These are phyloP conservation scores for Spathaspora hagerdaliae DNA, from an alignment of 805 yeast genomes.

Conservation along the genomic window DNA sequence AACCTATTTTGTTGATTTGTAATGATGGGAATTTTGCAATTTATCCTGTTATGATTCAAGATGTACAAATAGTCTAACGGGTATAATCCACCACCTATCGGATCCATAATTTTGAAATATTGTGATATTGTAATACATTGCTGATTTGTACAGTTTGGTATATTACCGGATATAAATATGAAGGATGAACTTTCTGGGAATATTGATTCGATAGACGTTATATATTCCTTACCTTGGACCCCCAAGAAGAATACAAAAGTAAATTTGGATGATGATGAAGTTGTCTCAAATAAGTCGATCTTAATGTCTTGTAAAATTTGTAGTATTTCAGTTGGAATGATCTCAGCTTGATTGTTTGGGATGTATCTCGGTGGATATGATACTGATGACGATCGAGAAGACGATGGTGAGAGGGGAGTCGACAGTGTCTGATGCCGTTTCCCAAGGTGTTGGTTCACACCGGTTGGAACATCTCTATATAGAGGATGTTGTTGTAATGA, in stretches of 20 bases:
- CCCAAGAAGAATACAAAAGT: constrained; percentile 24
- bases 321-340: neutral
- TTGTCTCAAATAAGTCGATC: neutral
- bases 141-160: constrained; percentile 4
- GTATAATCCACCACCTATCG: constrained; percentile 34
- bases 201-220: constrained; percentile 5
- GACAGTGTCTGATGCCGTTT: neutral
- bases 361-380: constrained; percentile 2
- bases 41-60: constrained; percentile 5
- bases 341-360: neutral
- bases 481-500: neutral
- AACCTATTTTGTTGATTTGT: constrained; percentile 1
- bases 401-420: neutral
- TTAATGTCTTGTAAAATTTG: neutral
- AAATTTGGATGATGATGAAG: neutral
- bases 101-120: constrained; percentile 25
- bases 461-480: neutral
- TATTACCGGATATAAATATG: constrained; percentile 6
- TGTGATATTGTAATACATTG: constrained; percentile 19
- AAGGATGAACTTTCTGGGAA: constrained; percentile 1
- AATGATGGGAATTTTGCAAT: constrained; percentile 6
- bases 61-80: constrained; percentile 28
- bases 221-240: constrained; percentile 29
- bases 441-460: neutral
- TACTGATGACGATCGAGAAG: neutral